These are phyloP conservation scores for Vickermania ingenoplastis DNA, from an alignment of 208 protist species.

Conservation along the genomic window DNA sequence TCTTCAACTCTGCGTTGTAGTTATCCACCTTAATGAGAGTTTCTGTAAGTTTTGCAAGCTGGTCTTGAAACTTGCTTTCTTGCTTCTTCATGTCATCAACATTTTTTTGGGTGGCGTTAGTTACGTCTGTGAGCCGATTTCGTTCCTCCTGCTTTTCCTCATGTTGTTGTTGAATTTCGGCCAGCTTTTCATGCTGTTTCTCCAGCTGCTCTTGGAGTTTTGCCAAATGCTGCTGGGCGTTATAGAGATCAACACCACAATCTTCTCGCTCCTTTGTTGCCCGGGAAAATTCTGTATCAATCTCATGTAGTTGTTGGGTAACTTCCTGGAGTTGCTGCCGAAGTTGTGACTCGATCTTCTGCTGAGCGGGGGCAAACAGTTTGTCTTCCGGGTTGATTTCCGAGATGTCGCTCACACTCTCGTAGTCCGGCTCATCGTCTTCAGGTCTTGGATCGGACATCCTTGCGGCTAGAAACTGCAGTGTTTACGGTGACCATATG, in stretches of 20 bases:
- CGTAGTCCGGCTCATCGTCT: slow-evolving; percentile 39
- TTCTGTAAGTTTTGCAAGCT: slow-evolving; percentile 88
- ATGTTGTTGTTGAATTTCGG: slow-evolving; percentile 53
- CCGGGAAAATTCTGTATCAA: slow-evolving; percentile 58
- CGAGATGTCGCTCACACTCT: slow-evolving; percentile 74
- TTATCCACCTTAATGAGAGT: slow-evolving; percentile 87
- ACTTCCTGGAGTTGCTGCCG: slow-evolving; percentile 81
- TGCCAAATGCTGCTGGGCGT: slow-evolving; percentile 91
- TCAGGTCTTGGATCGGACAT: slow-evolving; percentile 3
- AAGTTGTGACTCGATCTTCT: slow-evolving; percentile 84
- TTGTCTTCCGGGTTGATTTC: slow-evolving; percentile 84
- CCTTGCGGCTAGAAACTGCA: too few relatives aligned
- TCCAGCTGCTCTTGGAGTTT: slow-evolving; percentile 90
- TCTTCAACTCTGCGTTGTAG: slow-evolving; percentile 92
- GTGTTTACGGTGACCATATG: too few relatives aligned
- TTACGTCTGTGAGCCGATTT: slow-evolving; percentile 43
- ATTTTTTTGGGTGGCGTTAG: slow-evolving; percentile 52
- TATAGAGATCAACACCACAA: slow-evolving; percentile 93
- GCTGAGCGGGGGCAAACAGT: slow-evolving; percentile 77
- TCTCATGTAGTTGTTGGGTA: slow-evolving; percentile 76
- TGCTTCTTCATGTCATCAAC: slow-evolving; percentile 86
- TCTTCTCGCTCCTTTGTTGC: slow-evolving; percentile 83
- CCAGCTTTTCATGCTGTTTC: slow-evolving; percentile 81
- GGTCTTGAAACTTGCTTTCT: slow-evolving; percentile 78
- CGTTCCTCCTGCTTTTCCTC: slow-evolving; percentile 73